phyloP scores from a whole-genome alignment of 2,329 filamentous ascomycete genomes.

The Paecilomyces variotii region DNA sequence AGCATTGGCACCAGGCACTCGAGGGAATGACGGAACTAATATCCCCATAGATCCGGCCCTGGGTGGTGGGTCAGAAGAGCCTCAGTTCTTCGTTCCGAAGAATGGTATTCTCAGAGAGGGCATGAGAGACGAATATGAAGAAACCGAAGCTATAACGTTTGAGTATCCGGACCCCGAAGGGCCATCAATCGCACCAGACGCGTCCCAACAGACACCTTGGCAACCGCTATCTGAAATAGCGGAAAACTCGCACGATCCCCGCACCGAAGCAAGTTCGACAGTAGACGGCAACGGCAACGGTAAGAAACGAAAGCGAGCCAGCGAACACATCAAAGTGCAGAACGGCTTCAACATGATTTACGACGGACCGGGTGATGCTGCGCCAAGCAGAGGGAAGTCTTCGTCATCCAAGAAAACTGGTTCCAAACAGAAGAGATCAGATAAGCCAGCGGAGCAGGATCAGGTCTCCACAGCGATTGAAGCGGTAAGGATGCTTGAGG shows the following conservation, averaged over 20 bases:
- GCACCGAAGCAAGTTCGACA: neutral
- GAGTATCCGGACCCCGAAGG: constrained; percentile 21
- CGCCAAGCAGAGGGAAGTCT: neutral
- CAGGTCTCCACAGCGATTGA: neutral
- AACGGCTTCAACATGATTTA: neutral
- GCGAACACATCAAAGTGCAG: neutral
- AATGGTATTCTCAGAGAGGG: constrained; percentile 20
- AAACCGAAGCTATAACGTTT: constrained; percentile 26
- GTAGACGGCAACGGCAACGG: constrained; percentile 7
- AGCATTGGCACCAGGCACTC: constrained; percentile 19
- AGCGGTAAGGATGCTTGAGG: constrained; percentile 2
- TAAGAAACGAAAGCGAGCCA: constrained; percentile 16
- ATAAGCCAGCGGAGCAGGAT: neutral
- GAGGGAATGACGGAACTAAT: neutral
- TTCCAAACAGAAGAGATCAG: neutral
- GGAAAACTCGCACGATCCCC: neutral
- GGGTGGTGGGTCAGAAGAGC: neutral
- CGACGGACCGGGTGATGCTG: constrained; percentile 1
- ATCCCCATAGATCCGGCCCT: constrained; percentile 1
- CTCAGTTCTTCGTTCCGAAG: constrained; percentile 16
- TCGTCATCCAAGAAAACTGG: neutral
- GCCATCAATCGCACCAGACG: neutral
- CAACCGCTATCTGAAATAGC: neutral
- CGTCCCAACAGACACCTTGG: neutral
- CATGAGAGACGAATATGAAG: constrained; percentile 20